Base-by-base conservation (phyloP, 2,329 filamentous ascomycete genomes). In the Tolypocladium album region DNA sequence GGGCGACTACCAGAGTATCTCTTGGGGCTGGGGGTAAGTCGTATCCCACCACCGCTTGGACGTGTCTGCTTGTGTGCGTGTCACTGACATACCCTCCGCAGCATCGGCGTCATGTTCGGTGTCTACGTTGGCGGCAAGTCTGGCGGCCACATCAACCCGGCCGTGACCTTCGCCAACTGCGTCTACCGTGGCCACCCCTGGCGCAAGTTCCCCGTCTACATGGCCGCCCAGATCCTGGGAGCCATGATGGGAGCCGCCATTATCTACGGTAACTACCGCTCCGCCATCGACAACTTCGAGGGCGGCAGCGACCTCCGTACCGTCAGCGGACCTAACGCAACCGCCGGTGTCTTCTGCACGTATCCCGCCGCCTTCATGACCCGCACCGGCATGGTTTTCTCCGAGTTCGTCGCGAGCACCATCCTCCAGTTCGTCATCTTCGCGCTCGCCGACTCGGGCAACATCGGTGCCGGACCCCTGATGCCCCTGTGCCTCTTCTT, bases 381-480 rank as follows among this genome's bases (percentile, higher is more conserved):
- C 3, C 84, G 80, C 57, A 82, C 84, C 0, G 83, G 81, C 56
- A 84, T 88, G 73, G 88, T 89, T 73, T 88, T 90, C 67, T 87
- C 83, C 24, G 88, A 91, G 66, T 87, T 90, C 64, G 77, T 90
- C 57, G 84, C 86, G 20, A 86, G 81, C 61, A 75, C 85, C 0
- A 78, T 90, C 39, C 74, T 90, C 31, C 87, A 89, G 81, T 88
- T 90, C 67, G 77, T 85, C 62, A 88, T 91, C 56, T 89, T 88
- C 67, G 86, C 86, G 0, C 72, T 90, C 57, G 85, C 87, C 60
- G 85, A 87, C 63, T 75, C 75, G 56, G 72, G 72, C 47, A 83
- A 83, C 66, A 76, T 80, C 17, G 84, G 83, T 4, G 83, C 84
- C 1, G 83, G 83, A 0, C 75, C 78, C 1, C 61, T 75, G 59